Evolutionary conservation across 257 asterid species (phyloP), one percentile per base, ranked within the genome.

Genomic region (Fraxinus pennsylvanica): DNA sequence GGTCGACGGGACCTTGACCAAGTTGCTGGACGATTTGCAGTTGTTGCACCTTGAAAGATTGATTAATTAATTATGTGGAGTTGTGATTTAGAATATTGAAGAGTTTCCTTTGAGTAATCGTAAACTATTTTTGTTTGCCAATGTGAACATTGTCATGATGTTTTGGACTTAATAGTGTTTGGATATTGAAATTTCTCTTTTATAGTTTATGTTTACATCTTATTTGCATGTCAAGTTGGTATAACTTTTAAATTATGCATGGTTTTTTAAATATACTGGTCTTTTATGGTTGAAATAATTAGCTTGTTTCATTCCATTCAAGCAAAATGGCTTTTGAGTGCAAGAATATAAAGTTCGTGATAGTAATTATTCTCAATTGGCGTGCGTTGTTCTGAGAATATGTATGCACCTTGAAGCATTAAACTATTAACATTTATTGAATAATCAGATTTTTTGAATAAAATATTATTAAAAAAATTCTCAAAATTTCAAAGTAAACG

Each of bases 1-100:
- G 98, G 98, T 14, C 94, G 85, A 76, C 81, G 97, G 77, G 98
- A 93, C 75, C 98, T 93, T 32, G 98, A 93, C 74, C 97, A 93
- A 84, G 98, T 93, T 80, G 96, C 96, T 32, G 94, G 97, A 22
- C 86, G 89, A 57, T 85, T 93, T 73, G 93, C 74, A 1, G 90
- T 86, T 6, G 92, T 87, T 68, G 89, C 94, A 9, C 83, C 84
- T 76, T 85, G 80, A 71, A 82, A 73, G 81, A 73, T 30, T 30
- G 33, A 30, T 68, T 72, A 68, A 54, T 73, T 79, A 1, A 35
- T 66, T 54, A 43, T 29, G 61, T 66, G 74, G 47, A 41, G 47
- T 41, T 41, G 15, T 41, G 47, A 41, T 9, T 41, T 41, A 41
- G 47, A 41, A 9, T 78, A 79, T 79, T 80, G 79, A 63, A 83